These are phyloP conservation scores for Gardenia jasminoides DNA, from an alignment of 257 asterid species.

Conservation along the genomic window DNA sequence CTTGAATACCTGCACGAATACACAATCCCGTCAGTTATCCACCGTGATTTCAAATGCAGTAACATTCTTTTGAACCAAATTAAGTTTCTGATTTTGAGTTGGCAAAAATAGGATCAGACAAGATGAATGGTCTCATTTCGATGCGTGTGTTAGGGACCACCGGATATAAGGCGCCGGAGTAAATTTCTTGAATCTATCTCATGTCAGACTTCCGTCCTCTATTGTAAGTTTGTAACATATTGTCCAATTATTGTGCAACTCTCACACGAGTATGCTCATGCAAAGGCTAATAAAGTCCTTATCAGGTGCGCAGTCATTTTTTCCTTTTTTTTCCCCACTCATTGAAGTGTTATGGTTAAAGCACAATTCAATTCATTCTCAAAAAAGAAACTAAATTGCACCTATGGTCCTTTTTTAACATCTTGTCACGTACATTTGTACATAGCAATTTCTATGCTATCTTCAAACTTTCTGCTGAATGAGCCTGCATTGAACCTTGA, in stretches of 20 bases:
- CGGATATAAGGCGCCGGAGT: slow-evolving; percentile 89
- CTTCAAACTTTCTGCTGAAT: not conserved
- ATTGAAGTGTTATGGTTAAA: slow-evolving; percentile 10
- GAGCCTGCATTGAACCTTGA: not conserved
- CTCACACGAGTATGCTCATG: slow-evolving; percentile 28
- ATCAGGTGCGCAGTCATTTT: slow-evolving; percentile 28
- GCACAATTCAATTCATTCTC: slow-evolving; percentile 6
- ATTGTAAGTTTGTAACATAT: not conserved
- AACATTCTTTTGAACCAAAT: slow-evolving; percentile 62
- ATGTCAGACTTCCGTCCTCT: not conserved
- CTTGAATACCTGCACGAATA: slow-evolving; percentile 72
- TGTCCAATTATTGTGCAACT: slow-evolving; percentile 9
- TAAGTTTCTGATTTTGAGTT: slow-evolving; percentile 67
- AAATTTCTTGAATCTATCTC: slow-evolving; percentile 26
- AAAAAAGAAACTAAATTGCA: slow-evolving; percentile 1
- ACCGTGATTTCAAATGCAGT: slow-evolving; percentile 65
- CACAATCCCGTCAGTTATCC: slow-evolving; percentile 68
- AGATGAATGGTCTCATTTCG: slow-evolving; percentile 65
- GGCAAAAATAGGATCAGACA: slow-evolving; percentile 74
- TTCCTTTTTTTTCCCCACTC: slow-evolving; percentile 20
- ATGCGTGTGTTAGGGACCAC: slow-evolving; percentile 83
- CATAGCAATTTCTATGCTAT: not conserved
- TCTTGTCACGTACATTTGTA: not conserved
- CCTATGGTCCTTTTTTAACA: slow-evolving; percentile 20
- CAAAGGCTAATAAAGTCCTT: slow-evolving; percentile 31